Evolutionary conservation across 1,284 basidiomycete genomes (phyloP).

Genomic region (Rhizopogon parksii): DNA sequence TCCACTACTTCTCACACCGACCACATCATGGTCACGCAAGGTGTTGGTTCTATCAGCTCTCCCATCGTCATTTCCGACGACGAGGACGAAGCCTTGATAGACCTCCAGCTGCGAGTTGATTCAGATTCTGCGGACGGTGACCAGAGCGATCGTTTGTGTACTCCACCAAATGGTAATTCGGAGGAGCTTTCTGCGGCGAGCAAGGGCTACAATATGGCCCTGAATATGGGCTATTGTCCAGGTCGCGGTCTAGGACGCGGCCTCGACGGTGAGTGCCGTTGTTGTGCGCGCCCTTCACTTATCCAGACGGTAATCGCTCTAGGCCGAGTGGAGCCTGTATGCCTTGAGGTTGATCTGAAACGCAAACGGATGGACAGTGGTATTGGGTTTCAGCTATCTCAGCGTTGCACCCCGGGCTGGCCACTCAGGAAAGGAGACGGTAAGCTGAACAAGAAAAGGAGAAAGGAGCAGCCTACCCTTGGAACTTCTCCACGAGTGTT

Average conservation of each 20-base stretch:
- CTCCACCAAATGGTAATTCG: constrained; percentile 1
- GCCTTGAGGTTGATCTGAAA: constrained; percentile 5
- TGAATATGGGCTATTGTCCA: constrained; percentile 11
- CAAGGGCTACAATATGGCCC: constrained; percentile 10
- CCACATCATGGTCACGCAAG: constrained; percentile 10
- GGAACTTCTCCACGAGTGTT: background rate
- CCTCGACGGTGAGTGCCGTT: constrained; percentile 10
- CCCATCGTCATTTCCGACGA: constrained; percentile 40
- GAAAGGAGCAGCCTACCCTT: background rate
- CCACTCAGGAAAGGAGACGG: background rate
- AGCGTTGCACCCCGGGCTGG: background rate
- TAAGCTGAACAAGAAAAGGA: constrained; percentile 1
- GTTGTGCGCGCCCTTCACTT: constrained; percentile 6
- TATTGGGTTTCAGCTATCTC: constrained; percentile 8
- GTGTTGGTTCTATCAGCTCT: constrained; percentile 26
- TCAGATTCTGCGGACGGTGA: constrained; percentile 1
- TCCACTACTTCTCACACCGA: constrained; percentile 2
- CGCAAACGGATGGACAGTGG: constrained; percentile 11
- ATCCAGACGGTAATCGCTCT: background rate
- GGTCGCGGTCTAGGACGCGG: constrained; percentile 10
- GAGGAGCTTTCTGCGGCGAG: constrained; percentile 4
- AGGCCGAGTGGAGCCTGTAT: constrained; percentile 11
- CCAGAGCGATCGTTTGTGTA: background rate
- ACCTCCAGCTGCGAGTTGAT: constrained; percentile 10
- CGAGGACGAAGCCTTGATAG: constrained; percentile 25